Percentiles rank a stretch among this genome's conserved stretches.
phyloP scores from a whole-genome alignment of 495 filamentous ascomycete genomes.

The Xylaria scruposa region DNA sequence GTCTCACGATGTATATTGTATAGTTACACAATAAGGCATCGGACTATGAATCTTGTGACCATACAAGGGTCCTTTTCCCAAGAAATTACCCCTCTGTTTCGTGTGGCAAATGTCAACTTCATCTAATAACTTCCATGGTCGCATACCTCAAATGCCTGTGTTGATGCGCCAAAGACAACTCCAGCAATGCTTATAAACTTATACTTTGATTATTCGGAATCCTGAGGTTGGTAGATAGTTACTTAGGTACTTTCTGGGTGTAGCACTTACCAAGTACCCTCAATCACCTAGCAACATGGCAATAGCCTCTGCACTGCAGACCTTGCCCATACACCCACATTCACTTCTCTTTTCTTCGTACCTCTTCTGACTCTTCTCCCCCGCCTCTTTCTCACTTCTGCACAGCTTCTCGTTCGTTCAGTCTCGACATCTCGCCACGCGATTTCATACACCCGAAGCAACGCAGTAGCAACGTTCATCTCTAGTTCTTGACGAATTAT shows the following conservation, averaged over 20 bases:
- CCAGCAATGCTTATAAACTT: not conserved
- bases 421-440: not conserved
- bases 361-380: not conserved
- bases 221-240: not conserved
- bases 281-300: not conserved
- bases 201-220: not conserved
- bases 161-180: too few species aligned
- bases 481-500: not conserved
- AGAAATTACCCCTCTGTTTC: not conserved
- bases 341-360: not conserved
- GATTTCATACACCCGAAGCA: not conserved
- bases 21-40: constrained; percentile 1
- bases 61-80: not conserved
- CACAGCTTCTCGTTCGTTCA: not conserved
- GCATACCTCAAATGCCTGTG: not conserved
- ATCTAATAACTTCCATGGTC: not conserved
- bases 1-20: not conserved
- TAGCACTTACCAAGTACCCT: not conserved
- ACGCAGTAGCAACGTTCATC: not conserved
- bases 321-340: not conserved
- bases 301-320: not conserved
- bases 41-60: not conserved
- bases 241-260: not conserved
- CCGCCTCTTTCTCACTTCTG: not conserved
- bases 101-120: not conserved